Evolutionary conservation across 495 filamentous ascomycete genomes (phyloP).

Genomic region (Hypoxylon lienhwacheense): DNA sequence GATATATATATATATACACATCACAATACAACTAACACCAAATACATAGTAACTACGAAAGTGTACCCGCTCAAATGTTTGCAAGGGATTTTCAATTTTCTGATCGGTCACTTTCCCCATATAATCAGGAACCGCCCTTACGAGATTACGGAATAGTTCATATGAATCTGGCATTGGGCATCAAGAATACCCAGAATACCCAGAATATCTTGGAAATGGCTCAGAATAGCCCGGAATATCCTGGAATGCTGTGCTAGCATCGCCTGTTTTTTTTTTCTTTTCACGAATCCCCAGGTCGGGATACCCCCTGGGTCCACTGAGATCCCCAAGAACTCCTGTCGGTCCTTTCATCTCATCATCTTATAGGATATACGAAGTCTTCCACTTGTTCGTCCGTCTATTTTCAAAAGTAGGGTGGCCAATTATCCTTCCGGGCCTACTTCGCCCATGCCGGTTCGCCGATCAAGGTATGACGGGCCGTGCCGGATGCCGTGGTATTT

Average conservation of each 20-base stretch:
- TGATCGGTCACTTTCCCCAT: slow-evolving; percentile 11
- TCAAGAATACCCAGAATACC: slow-evolving; percentile 11
- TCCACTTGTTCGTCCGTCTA: slow-evolving; percentile 1
- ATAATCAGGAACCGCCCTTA: slow-evolving; percentile 22
- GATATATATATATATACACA: no score
- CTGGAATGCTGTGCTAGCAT: no score
- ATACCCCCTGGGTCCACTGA: slow-evolving; percentile 5
- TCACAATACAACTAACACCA: slow-evolving; percentile 8
- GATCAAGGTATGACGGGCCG: slow-evolving; percentile 25
- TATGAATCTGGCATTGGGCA: slow-evolving; percentile 14
- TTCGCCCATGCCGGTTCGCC: slow-evolving; percentile 6
- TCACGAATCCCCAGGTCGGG: slow-evolving; percentile 7
- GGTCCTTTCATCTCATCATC: background rate
- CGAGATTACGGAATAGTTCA: background rate
- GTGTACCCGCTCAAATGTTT: background rate
- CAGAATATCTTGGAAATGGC: no score
- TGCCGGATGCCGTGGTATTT: slow-evolving; percentile 10
- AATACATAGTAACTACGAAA: no score
- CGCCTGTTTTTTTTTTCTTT: background rate
- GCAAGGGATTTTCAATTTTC: slow-evolving; percentile 5
- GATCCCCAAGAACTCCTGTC: slow-evolving; percentile 9
- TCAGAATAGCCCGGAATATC: no score
- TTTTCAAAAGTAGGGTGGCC: slow-evolving; percentile 5
- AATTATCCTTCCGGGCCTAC: slow-evolving; percentile 6
- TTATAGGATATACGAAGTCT: slow-evolving; percentile 12